phyloP scores from a whole-genome alignment of 352 stramenopile species.

The Globisporangium recalcitrans region DNA sequence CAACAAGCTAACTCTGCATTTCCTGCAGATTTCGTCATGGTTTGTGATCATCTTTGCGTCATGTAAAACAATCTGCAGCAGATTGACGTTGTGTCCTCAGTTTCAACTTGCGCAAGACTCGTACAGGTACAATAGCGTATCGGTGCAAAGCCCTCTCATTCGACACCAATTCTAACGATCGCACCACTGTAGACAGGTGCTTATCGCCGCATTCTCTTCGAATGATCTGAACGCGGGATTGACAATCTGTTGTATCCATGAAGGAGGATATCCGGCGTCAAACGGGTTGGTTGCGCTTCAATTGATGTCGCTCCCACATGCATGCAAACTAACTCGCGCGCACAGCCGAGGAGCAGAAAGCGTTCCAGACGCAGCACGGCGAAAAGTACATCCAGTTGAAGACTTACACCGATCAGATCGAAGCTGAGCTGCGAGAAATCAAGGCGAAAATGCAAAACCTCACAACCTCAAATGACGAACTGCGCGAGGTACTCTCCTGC shows the following conservation, averaged over 20 bases:
- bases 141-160: background rate
- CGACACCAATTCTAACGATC: background rate
- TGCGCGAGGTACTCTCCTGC: conserved; percentile 49
- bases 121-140: conserved; percentile 37
- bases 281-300: conserved; percentile 37
- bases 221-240: background rate
- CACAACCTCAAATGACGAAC: conserved; percentile 69
- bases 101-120: conserved; percentile 84
- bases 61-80: background rate
- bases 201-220: background rate
- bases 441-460: conserved; percentile 74
- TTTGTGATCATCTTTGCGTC: conserved; percentile 12
- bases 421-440: conserved; percentile 75
- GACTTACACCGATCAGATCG: conserved; percentile 77
- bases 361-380: conserved; percentile 72
- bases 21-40: conserved; percentile 67
- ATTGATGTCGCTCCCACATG: background rate
- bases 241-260: background rate
- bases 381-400: conserved; percentile 88
- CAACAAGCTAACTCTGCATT: background rate
- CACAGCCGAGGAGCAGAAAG: conserved; percentile 74
- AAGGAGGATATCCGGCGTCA: conserved; percentile 70
- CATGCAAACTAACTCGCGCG: background rate
- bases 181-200: conserved; percentile 42
- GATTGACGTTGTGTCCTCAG: conserved; percentile 23